Percentiles rank a stretch among this genome's conserved stretches.
Conservation (phyloP, 768 basidiomycete species). For the Cystobasidium ongulense region DNA sequence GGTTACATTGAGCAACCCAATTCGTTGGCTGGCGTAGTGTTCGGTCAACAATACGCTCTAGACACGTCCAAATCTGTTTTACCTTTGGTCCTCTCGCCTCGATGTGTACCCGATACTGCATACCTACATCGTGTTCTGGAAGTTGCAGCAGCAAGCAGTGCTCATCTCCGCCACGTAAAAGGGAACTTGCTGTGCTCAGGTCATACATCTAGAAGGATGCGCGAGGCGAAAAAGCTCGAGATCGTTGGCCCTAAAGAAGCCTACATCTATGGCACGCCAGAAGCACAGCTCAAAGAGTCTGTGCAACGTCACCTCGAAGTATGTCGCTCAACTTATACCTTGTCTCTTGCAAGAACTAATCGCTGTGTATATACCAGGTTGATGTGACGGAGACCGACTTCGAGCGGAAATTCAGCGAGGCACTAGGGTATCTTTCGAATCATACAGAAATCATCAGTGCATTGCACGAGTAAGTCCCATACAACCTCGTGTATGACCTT, state of each 20-base stretch:
- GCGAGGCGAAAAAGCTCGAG: conserved; percentile 29
- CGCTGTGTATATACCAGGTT: not conserved
- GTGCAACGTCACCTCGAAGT: not conserved
- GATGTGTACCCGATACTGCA: conserved; percentile 47
- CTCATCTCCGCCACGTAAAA: conserved; percentile 41
- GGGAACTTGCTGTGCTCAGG: conserved; percentile 45
- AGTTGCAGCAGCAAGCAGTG: conserved; percentile 42
- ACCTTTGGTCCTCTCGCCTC: conserved; percentile 43
- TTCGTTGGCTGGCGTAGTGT: conserved; percentile 32
- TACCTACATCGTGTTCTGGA: conserved; percentile 44
- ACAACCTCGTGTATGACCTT: not conserved
- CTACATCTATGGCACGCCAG: conserved; percentile 17
- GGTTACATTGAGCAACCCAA: conserved; percentile 44
- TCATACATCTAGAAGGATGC: conserved; percentile 35
- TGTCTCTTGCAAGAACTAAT: not conserved
- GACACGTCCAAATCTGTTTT: conserved; percentile 37
- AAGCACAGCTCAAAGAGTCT: conserved; percentile 25
- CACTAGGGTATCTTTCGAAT: conserved; percentile 45
- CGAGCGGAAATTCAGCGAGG: conserved; percentile 45
- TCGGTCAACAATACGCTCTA: not conserved
- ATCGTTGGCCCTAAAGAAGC: conserved; percentile 29
- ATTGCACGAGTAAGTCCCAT: conserved; percentile 43
- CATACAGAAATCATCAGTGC: conserved; percentile 46
- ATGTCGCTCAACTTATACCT: not conserved
- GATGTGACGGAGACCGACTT: conserved; percentile 38